Conservation (phyloP, 2,329 filamentous ascomycete genomes). For the Trichophaea hybrida region DNA sequence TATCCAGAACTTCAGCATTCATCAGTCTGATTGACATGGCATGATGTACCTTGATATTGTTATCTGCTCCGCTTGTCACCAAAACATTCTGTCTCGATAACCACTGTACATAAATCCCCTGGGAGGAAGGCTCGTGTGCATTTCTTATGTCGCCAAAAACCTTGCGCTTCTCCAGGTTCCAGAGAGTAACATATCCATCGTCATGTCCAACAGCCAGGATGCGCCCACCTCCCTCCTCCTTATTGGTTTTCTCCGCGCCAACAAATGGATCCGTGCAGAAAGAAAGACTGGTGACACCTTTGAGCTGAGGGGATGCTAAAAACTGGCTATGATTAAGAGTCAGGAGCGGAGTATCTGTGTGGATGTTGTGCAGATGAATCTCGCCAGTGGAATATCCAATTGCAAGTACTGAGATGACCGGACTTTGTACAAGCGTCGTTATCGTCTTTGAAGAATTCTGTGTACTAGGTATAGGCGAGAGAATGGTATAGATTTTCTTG, state of each 20-base stretch:
- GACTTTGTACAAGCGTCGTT: constrained; percentile 72
- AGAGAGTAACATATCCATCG: constrained; percentile 82
- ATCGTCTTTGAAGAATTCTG: constrained; percentile 50
- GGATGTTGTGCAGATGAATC: constrained; percentile 66
- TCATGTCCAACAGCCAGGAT: constrained; percentile 77
- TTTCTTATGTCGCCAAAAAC: constrained; percentile 75
- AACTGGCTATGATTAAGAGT: constrained; percentile 42
- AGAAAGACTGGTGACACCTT: constrained; percentile 63
- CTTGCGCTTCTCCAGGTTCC: constrained; percentile 83
- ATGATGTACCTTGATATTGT: constrained; percentile 85
- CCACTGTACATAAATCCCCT: constrained; percentile 79
- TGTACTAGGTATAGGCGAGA: constrained; percentile 48
- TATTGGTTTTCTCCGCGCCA: constrained; percentile 61
- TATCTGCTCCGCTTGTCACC: constrained; percentile 80
- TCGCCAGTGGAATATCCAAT: constrained; percentile 73
- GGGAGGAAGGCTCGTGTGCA: constrained; percentile 70
- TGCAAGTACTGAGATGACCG: constrained; percentile 70
- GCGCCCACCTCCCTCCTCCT: constrained; percentile 74
- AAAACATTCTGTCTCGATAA: constrained; percentile 77
- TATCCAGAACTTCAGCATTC: not conserved
- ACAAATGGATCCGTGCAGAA: constrained; percentile 60
- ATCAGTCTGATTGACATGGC: not conserved
- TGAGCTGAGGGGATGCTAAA: constrained; percentile 41
- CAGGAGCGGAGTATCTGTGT: constrained; percentile 59
- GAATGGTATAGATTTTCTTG: constrained; percentile 78